phyloP scores from a whole-genome alignment of 2,329 filamentous ascomycete genomes.

The Dendrostoma leiphaemia region DNA sequence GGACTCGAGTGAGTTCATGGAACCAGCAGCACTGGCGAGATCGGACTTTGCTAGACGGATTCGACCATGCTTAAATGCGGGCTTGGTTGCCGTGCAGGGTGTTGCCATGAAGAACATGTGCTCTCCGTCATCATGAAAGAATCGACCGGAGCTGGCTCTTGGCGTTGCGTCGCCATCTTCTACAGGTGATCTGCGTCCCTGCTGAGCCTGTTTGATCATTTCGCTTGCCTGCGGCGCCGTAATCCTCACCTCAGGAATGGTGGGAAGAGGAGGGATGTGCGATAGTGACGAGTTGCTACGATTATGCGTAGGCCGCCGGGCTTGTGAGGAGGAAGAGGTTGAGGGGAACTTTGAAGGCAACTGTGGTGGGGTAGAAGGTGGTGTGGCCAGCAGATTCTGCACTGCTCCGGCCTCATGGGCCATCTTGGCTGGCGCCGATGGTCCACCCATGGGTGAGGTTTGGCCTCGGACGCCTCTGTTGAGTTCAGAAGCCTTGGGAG shows the following conservation, averaged over 20 bases:
- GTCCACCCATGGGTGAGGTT: not conserved
- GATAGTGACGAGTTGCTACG: slow-evolving; percentile 20
- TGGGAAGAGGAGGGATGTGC: slow-evolving; percentile 31
- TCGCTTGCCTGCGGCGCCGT: slow-evolving; percentile 22
- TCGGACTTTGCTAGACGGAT: slow-evolving; percentile 51
- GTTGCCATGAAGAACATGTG: slow-evolving; percentile 48
- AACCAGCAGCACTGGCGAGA: slow-evolving; percentile 22
- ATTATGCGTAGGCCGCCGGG: slow-evolving; percentile 14
- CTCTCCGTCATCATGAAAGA: slow-evolving; percentile 32
- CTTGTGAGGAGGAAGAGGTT: not conserved
- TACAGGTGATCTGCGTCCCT: not conserved
- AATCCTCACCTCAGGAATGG: slow-evolving; percentile 40
- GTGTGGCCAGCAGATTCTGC: slow-evolving; percentile 14
- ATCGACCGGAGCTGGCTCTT: slow-evolving; percentile 14
- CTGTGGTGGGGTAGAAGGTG: slow-evolving; percentile 10
- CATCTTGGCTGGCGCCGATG: slow-evolving; percentile 11
- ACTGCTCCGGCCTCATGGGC: slow-evolving; percentile 15
- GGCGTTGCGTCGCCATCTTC: not conserved
- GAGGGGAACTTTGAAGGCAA: not conserved
- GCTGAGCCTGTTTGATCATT: not conserved
- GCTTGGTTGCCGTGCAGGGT: slow-evolving; percentile 46
- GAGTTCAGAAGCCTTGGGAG: slow-evolving; percentile 23
- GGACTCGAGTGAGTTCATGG: slow-evolving; percentile 22
- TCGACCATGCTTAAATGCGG: slow-evolving; percentile 52
- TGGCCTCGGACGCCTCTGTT: slow-evolving; percentile 19